A percentile compares a stretch with the other conserved stretches of the same genome.
Evolutionary conservation across 164 flowering plant genomes (phyloP).

Genomic region (Vitis riparia): DNA sequence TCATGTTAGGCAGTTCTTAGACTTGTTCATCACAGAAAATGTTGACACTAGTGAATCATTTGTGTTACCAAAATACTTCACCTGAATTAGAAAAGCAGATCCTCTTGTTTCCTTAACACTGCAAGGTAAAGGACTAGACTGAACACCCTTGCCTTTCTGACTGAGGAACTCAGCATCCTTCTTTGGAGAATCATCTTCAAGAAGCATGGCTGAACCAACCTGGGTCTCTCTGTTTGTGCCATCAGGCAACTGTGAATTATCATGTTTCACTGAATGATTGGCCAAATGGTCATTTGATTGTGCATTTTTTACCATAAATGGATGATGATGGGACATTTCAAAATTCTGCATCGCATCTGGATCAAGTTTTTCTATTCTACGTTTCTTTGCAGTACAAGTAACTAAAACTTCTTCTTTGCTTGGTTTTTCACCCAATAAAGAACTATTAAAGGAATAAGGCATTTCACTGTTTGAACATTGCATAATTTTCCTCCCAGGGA

Average conservation of each 20-base stretch:
- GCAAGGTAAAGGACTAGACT: conserved; percentile 20
- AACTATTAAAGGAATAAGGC: conserved; percentile 38
- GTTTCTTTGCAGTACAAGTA: conserved; percentile 50
- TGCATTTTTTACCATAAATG: conserved; percentile 7
- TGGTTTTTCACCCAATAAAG: conserved; percentile 25
- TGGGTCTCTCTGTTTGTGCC: conserved; percentile 18
- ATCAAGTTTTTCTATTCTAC: conserved; percentile 32
- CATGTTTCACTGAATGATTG: conserved; percentile 16
- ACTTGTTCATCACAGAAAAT: neutral
- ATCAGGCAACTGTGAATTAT: conserved; percentile 21
- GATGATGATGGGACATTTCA: conserved; percentile 12
- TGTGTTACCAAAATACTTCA: conserved; percentile 14
- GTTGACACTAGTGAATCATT: neutral
- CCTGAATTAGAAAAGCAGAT: conserved; percentile 75
- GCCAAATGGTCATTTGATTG: conserved; percentile 6
- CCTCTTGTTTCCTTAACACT: conserved; percentile 56
- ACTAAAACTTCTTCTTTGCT: conserved; percentile 22
- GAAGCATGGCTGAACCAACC: conserved; percentile 12
- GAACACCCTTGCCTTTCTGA: conserved; percentile 25
- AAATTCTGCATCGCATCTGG: conserved; percentile 10
- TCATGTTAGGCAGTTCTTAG: neutral
- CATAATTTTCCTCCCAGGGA: conserved; percentile 15
- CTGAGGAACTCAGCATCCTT: conserved; percentile 10
- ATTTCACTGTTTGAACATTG: conserved; percentile 24
- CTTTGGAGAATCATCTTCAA: conserved; percentile 14